Percentiles rank a stretch among this genome's conserved stretches.
These are phyloP conservation scores for Talaromyces sp. DNA, from an alignment of 2,329 filamentous ascomycete genomes.

Conservation along the genomic window DNA sequence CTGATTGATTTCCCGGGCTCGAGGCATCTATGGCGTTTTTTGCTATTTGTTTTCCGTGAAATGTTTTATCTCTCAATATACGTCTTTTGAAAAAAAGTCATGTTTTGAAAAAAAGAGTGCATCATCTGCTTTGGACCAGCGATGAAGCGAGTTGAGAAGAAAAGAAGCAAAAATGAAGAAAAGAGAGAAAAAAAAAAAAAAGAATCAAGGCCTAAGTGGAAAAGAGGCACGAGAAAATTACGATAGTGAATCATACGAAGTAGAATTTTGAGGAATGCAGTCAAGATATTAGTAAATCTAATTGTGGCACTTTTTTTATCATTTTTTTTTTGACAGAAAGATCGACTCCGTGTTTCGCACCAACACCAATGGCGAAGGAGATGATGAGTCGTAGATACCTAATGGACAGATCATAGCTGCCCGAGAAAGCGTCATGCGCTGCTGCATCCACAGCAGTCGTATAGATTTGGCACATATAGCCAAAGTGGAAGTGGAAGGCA, in stretches of 20 bases:
- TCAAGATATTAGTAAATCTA: slow-evolving; percentile 9
- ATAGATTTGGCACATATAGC: neutral
- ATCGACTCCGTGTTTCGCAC: neutral
- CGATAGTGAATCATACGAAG: neutral
- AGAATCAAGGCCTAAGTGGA: no score
- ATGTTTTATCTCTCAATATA: neutral
- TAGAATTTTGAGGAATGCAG: slow-evolving; percentile 7
- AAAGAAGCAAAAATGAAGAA: no score
- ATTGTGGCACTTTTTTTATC: slow-evolving; percentile 1
- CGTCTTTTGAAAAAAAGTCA: neutral
- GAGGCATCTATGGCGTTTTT: neutral
- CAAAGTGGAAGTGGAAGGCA: slow-evolving; percentile 7
- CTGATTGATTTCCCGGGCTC: neutral
- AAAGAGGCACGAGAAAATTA: neutral
- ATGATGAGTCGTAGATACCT: neutral
- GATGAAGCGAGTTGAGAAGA: no score
- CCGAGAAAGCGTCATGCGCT: neutral
- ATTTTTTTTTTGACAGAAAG: neutral
- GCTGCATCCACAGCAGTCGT: neutral
- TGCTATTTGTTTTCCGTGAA: neutral
- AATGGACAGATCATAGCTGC: neutral
- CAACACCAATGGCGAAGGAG: neutral
- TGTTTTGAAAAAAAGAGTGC: neutral
- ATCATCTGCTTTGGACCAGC: no score
- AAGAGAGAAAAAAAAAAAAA: neutral